These are phyloP conservation scores for Chalaropsis ovoidea DNA, from an alignment of 2,329 filamentous ascomycete genomes.

Conservation along the genomic window DNA sequence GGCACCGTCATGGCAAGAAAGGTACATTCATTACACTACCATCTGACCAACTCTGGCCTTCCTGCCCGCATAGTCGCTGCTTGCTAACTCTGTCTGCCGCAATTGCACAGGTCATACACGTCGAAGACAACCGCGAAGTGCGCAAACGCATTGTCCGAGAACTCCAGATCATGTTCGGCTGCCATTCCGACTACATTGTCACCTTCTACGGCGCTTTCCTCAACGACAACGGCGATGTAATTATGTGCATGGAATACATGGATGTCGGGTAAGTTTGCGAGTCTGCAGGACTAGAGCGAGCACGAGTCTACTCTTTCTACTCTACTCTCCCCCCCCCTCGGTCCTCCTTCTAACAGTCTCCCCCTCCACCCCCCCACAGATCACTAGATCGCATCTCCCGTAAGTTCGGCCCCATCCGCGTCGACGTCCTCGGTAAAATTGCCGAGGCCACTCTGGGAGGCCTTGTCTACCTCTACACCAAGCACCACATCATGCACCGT, in stretches of 20 bases:
- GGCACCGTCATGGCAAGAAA: constrained; percentile 97
- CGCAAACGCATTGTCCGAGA: constrained; percentile 94
- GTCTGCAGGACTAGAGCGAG: neutral
- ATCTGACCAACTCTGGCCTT: too few species aligned
- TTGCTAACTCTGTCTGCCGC: neutral
- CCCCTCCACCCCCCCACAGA: constrained; percentile 39
- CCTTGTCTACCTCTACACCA: constrained; percentile 86
- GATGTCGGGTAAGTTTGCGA: constrained; percentile 74
- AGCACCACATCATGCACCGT: constrained; percentile 96
- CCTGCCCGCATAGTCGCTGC: too few species aligned
- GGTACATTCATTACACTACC: constrained; percentile 47
- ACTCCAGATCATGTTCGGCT: constrained; percentile 96
- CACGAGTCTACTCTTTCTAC: too few species aligned
- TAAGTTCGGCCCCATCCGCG: constrained; percentile 86
- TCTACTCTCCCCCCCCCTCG: neutral
- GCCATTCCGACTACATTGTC: constrained; percentile 92
- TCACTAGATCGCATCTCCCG: constrained; percentile 88
- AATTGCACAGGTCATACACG: constrained; percentile 72
- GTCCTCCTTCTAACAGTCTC: neutral
- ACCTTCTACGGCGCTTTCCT: constrained; percentile 96
- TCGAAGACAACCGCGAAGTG: constrained; percentile 95
- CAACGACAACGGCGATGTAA: constrained; percentile 92
- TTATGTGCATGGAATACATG: constrained; percentile 99
- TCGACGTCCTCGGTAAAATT: constrained; percentile 95
- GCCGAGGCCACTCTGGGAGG: constrained; percentile 90